phyloP scores from a whole-genome alignment of 441 rosid genomes.

The Brassica balearica region DNA sequence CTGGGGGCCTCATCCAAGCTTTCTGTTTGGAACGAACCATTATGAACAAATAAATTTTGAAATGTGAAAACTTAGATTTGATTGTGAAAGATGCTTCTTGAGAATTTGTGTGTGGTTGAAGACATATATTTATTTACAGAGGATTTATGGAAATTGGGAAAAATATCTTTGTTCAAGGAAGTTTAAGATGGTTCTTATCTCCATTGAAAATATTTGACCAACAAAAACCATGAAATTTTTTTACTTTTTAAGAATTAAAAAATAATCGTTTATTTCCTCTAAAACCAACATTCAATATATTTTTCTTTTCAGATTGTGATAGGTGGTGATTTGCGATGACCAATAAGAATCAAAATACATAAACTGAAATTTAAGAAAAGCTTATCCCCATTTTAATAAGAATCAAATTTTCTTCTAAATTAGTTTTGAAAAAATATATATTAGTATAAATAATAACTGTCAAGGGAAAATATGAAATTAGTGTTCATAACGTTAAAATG shows the following conservation, averaged over 20 bases:
- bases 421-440: not conserved
- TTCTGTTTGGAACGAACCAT: not conserved
- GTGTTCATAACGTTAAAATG: not conserved
- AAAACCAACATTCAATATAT: not conserved
- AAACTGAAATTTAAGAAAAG: not conserved
- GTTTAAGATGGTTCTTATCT: not conserved
- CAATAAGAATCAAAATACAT: conserved; percentile 4
- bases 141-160: not conserved
- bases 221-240: not conserved
- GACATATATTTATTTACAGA: not conserved
- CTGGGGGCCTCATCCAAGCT: not conserved
- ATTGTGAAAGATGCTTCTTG: conserved; percentile 11
- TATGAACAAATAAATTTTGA: not conserved
- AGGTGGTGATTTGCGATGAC: not conserved
- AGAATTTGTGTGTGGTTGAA: not conserved
- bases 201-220: not conserved
- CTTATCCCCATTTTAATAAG: not conserved
- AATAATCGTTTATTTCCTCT: not conserved
- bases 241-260: not conserved
- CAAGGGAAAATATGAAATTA: not conserved
- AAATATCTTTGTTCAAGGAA: not conserved
- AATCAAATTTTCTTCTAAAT: conserved; percentile 1
- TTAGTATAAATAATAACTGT: not conserved
- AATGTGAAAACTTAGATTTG: not conserved
- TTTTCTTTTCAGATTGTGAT: not conserved